phyloP scores from a whole-genome alignment of 306 rosid species.

The Sesbania bispinosa region DNA sequence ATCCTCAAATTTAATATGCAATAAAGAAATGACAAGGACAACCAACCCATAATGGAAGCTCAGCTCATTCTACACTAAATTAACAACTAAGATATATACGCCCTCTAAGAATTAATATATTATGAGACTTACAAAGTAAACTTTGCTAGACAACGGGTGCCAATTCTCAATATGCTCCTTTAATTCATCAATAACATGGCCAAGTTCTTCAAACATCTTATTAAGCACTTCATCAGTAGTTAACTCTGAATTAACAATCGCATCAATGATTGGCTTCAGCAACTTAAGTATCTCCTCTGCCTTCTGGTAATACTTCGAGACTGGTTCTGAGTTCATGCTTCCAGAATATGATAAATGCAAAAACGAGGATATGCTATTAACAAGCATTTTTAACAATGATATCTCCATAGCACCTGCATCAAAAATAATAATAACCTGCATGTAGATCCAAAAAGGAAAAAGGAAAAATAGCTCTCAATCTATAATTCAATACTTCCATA shows the following conservation, averaged over 20 bases:
- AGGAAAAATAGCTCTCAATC: not conserved
- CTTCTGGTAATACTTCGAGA: slow-evolving; percentile 63
- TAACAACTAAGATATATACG: not conserved
- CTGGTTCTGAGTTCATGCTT: slow-evolving; percentile 57
- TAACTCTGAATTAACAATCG: slow-evolving; percentile 56
- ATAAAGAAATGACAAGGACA: slow-evolving; percentile 18
- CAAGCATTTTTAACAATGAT: slow-evolving; percentile 64
- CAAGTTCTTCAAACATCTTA: slow-evolving; percentile 63
- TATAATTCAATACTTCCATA: not conserved
- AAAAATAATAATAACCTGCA: slow-evolving; percentile 16
- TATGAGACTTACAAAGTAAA: slow-evolving; percentile 77
- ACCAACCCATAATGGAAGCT: slow-evolving; percentile 17
- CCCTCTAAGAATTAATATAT: not conserved
- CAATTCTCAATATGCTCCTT: slow-evolving; percentile 68
- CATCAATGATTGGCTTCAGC: slow-evolving; percentile 80
- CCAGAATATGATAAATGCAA: slow-evolving; percentile 61
- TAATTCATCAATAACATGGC: slow-evolving; percentile 63
- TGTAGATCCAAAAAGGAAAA: slow-evolving; percentile 19
- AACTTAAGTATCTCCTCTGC: slow-evolving; percentile 77
- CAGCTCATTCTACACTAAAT: not conserved
- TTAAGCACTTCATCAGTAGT: slow-evolving; percentile 62
- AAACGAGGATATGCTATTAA: slow-evolving; percentile 67
- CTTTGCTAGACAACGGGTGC: slow-evolving; percentile 86
- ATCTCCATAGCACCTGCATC: slow-evolving; percentile 89
- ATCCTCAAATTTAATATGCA: slow-evolving; percentile 6